Conservation (phyloP, 1,284 basidiomycete genomes). For the Cerrena zonata region DNA sequence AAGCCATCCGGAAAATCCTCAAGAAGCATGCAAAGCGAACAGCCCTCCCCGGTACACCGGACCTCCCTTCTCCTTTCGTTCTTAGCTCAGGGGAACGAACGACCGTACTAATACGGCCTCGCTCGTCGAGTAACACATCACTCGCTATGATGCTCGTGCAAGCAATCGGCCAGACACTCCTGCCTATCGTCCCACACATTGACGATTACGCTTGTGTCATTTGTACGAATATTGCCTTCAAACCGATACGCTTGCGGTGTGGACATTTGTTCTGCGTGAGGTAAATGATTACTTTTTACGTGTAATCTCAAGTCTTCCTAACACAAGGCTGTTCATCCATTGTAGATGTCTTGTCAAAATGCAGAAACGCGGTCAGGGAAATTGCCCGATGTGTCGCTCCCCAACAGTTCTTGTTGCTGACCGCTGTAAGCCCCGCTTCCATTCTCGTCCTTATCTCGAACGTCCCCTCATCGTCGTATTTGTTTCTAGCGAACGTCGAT, state of each 20-base stretch:
- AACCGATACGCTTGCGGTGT: conserved; percentile 80
- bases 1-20: conserved; percentile 85
- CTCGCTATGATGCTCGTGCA: conserved; percentile 80
- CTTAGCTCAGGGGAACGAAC: conserved; percentile 5
- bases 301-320: not conserved
- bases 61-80: conserved; percentile 22
- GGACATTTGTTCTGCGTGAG: conserved; percentile 89
- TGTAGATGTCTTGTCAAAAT: conserved; percentile 84
- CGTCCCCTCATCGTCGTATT: not conserved
- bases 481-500: conserved; percentile 75
- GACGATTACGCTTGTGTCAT: conserved; percentile 78
- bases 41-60: conserved; percentile 47
- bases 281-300: conserved; percentile 31
- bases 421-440: conserved; percentile 47
- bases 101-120: conserved; percentile 9
- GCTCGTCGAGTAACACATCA: conserved; percentile 33
- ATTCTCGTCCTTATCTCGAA: not conserved
- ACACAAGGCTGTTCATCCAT: not conserved
- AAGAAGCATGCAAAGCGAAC: conserved; percentile 94
- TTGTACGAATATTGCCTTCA: conserved; percentile 81
- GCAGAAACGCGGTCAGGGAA: conserved; percentile 75
- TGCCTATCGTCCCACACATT: conserved; percentile 79
- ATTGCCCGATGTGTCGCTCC: conserved; percentile 85
- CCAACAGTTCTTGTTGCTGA: conserved; percentile 73
- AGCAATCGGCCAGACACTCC: conserved; percentile 76